Conservation (phyloP, 768 basidiomycete genomes). For the Hemileccinum rubropunctum region DNA sequence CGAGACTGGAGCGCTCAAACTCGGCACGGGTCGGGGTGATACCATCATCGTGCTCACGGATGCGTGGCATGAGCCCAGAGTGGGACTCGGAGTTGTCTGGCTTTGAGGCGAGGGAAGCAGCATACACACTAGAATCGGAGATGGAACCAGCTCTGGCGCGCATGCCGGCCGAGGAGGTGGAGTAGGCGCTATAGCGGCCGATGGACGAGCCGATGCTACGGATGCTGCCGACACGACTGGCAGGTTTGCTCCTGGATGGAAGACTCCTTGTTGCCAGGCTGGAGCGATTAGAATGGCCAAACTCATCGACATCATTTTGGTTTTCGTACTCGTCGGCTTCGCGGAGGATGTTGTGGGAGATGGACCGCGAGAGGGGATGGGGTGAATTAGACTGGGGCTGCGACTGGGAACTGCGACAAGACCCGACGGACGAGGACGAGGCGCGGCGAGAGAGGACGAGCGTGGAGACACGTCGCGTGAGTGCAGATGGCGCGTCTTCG, state of each 20-base stretch:
- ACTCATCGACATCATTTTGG: constrained; percentile 18
- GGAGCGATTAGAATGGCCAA: constrained; percentile 18
- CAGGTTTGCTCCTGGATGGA: constrained; percentile 20
- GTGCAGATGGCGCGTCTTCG: constrained; percentile 66
- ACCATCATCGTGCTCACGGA: constrained; percentile 30
- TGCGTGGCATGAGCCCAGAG: constrained; percentile 24
- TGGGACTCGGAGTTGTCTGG: constrained; percentile 9
- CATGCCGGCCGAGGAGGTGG: constrained; percentile 15
- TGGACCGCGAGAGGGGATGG: constrained; percentile 25
- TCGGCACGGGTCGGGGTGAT: constrained; percentile 29
- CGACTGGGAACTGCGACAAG: constrained; percentile 15
- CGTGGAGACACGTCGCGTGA: constrained; percentile 60
- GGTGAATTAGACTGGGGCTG: constrained; percentile 7
- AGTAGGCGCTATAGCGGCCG: constrained; percentile 23
- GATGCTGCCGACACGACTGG: constrained; percentile 19
- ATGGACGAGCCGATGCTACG: constrained; percentile 23
- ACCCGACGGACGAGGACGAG: constrained; percentile 43
- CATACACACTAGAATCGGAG: constrained; percentile 20
- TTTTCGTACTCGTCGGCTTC: constrained; percentile 25
- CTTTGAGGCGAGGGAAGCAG: constrained; percentile 13
- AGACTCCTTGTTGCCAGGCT: constrained; percentile 18
- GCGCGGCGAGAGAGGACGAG: constrained; percentile 49
- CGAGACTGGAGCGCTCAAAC: constrained; percentile 26
- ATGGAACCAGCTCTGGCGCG: constrained; percentile 15
- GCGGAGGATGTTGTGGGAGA: constrained; percentile 31